Conservation (phyloP, 176 grass and related monocot species). For the Alloteropsis semialata region DNA sequence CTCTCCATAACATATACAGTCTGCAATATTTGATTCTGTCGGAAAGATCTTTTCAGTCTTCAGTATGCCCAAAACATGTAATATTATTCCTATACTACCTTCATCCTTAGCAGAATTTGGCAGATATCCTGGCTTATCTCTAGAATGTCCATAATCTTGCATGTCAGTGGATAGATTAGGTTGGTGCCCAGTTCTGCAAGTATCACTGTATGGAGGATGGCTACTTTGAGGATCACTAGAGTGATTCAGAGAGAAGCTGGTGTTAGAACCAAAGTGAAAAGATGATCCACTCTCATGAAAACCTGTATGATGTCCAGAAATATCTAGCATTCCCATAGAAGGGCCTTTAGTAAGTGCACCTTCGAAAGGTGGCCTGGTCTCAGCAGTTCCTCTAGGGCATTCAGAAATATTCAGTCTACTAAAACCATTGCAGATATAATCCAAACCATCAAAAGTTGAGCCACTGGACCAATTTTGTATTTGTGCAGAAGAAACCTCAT, state of each 20-base stretch:
- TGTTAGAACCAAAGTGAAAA: constrained; percentile 31
- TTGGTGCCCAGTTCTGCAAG: constrained; percentile 22
- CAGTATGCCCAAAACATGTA: constrained; percentile 50
- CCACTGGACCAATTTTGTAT: constrained; percentile 27
- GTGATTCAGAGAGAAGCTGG: constrained; percentile 29
- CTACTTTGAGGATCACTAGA: constrained; percentile 33
- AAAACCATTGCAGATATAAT: constrained; percentile 32
- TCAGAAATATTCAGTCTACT: constrained; percentile 30
- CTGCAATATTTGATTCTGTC: constrained; percentile 69
- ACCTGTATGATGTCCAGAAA: constrained; percentile 32
- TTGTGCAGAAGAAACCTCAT: constrained; percentile 24
- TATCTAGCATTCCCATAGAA: constrained; percentile 18
- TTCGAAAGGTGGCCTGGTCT: neutral
- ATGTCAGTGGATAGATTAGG: constrained; percentile 17
- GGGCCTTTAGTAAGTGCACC: neutral
- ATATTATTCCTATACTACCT: constrained; percentile 41
- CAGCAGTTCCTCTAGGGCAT: neutral
- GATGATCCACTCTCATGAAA: constrained; percentile 9
- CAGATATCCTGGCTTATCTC: constrained; percentile 25
- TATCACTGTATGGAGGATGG: constrained; percentile 26
- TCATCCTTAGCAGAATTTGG: constrained; percentile 31
- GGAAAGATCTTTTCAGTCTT: constrained; percentile 62
- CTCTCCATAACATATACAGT: constrained; percentile 70
- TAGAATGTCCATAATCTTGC: constrained; percentile 18
- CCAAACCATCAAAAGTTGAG: constrained; percentile 24